Conservation (phyloP, 2,329 filamentous ascomycete genomes). For the Cladophialophora immunda region DNA sequence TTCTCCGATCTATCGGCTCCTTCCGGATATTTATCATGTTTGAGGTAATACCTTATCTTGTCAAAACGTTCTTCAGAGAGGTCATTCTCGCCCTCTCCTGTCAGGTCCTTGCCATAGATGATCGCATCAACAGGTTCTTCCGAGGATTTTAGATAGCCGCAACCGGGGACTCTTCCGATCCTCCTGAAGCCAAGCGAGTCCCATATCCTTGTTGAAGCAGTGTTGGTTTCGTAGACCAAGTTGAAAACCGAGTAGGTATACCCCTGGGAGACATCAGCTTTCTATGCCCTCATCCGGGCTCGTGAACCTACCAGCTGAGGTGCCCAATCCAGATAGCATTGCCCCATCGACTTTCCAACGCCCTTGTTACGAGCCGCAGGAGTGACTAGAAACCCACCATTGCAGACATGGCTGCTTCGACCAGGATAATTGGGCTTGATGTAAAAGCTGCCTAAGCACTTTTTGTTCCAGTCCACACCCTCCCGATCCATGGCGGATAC, state of each 20-base stretch:
- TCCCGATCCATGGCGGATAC: conserved; percentile 57
- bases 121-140: conserved; percentile 77
- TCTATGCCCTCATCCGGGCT: conserved; percentile 9
- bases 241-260: conserved; percentile 96
- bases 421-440: conserved; percentile 95
- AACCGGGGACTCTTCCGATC: conserved; percentile 81
- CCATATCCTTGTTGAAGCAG: conserved; percentile 89
- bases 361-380: conserved; percentile 76
- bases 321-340: conserved; percentile 79
- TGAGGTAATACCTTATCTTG: conserved; percentile 97
- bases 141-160: conserved; percentile 74
- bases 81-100: conserved; percentile 76
- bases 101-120: conserved; percentile 74
- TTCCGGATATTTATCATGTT: conserved; percentile 90
- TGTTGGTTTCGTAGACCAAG: conserved; percentile 91
- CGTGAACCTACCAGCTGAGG: conserved; percentile 63
- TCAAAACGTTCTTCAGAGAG: conserved; percentile 97
- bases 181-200: conserved; percentile 91
- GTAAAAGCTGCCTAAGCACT: conserved; percentile 90
- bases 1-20: conserved; percentile 96
- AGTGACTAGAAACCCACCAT: conserved; percentile 77
- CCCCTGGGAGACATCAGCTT: conserved; percentile 60
- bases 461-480: conserved; percentile 77
- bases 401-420: conserved; percentile 86
- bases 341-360: conserved; percentile 78